These are phyloP conservation scores for Botrytis fabae DNA, from an alignment of 2,329 filamentous ascomycete genomes.

Conservation along the genomic window DNA sequence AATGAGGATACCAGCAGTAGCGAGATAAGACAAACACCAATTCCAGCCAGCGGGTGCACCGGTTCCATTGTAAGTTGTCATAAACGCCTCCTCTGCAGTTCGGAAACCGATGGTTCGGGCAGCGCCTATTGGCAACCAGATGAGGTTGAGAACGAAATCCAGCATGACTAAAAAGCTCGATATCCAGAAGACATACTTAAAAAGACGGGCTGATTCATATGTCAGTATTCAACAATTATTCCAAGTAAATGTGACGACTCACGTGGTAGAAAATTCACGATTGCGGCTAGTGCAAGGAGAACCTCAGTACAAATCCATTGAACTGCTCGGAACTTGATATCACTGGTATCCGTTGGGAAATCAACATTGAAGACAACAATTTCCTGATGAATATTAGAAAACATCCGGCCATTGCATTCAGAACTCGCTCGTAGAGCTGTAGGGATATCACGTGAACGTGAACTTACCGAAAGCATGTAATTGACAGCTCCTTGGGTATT, in stretches of 20 bases:
- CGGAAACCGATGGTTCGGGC: slow-evolving; percentile 26
- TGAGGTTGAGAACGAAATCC: slow-evolving; percentile 27
- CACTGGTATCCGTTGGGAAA: slow-evolving; percentile 25
- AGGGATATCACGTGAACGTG: slow-evolving; percentile 12
- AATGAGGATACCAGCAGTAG: slow-evolving; percentile 26
- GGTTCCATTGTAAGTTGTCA: slow-evolving; percentile 28
- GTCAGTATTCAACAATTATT: not conserved
- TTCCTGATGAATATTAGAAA: slow-evolving; percentile 19
- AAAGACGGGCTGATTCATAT: slow-evolving; percentile 17
- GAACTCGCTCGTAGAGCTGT: not conserved
- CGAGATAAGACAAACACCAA: slow-evolving; percentile 28
- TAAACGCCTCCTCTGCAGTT: slow-evolving; percentile 25
- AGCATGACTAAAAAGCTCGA: slow-evolving; percentile 26
- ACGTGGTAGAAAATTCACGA: slow-evolving; percentile 28
- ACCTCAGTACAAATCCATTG: slow-evolving; percentile 27
- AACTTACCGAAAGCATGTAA: slow-evolving; percentile 27
- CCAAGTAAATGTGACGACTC: not conserved
- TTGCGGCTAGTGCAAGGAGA: slow-evolving; percentile 25
- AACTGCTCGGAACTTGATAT: slow-evolving; percentile 27
- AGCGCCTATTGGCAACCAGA: slow-evolving; percentile 28
- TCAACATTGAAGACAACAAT: slow-evolving; percentile 27
- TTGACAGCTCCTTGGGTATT: slow-evolving; percentile 28
- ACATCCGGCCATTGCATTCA: not conserved
- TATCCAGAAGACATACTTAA: slow-evolving; percentile 26
- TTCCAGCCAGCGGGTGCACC: slow-evolving; percentile 25